A percentile compares a stretch with the other conserved stretches of the same genome.
Evolutionary conservation across 208 protist genomes (phyloP).

Genomic region (Lotmaria passim): DNA sequence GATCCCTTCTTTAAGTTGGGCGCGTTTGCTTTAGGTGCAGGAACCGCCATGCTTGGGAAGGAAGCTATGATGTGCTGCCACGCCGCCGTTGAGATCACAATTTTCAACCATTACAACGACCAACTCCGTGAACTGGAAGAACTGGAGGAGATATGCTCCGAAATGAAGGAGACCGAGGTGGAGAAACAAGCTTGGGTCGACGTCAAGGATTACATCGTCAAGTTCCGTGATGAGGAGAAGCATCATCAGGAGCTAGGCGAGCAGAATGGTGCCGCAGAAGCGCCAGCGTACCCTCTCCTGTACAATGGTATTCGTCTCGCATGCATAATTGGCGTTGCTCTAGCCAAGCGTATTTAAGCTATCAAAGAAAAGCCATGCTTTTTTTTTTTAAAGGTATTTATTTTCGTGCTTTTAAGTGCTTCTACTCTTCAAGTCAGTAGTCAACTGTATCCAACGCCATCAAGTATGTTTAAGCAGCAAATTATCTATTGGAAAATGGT

Average conservation of each 20-base stretch:
- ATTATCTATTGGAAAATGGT: no score
- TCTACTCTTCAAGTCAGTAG: no score
- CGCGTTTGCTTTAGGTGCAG: constrained; percentile 73
- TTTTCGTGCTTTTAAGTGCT: no score
- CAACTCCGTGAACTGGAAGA: constrained; percentile 81
- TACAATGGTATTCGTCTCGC: constrained; percentile 84
- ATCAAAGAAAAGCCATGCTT: constrained; percentile 9
- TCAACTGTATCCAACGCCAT: no score
- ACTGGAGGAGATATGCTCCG: constrained; percentile 39
- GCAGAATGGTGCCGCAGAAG: constrained; percentile 72
- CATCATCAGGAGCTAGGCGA: constrained; percentile 88
- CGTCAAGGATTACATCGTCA: constrained; percentile 75
- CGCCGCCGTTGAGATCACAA: constrained; percentile 85
- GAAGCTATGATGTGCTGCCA: constrained; percentile 91
- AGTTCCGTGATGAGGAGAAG: constrained; percentile 87
- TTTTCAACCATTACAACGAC: constrained; percentile 90
- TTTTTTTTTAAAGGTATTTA: background rate
- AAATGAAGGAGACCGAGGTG: constrained; percentile 32
- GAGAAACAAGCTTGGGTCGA: constrained; percentile 60
- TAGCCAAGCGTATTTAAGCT: constrained; percentile 68
- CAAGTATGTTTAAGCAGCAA: no score
- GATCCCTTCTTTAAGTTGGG: constrained; percentile 80
- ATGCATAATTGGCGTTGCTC: constrained; percentile 71
- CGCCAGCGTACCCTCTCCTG: constrained; percentile 73
- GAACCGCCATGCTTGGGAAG: constrained; percentile 78